These are phyloP conservation scores for Marasmius oreades DNA, from an alignment of 1,284 basidiomycete species.

Conservation along the genomic window DNA sequence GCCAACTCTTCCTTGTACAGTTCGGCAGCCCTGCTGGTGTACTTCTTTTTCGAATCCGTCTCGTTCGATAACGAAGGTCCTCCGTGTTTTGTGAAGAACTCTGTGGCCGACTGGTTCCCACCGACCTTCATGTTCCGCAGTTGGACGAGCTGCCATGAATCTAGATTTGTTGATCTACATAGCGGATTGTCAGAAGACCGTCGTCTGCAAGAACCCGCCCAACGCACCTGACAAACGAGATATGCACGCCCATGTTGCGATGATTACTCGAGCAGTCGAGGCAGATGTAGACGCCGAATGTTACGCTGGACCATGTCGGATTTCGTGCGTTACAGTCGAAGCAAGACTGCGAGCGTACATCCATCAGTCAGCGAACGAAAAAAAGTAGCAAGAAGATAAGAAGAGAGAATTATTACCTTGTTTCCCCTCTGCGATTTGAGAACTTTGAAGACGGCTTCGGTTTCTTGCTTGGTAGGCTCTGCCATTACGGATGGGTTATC, in stretches of 20 bases:
- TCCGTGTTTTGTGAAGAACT: conserved; percentile 90
- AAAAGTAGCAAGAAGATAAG: conserved; percentile 15
- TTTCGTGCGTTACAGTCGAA: conserved; percentile 97
- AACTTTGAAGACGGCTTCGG: conserved; percentile 73
- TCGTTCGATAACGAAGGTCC: conserved; percentile 70
- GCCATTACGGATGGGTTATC: conserved; percentile 45
- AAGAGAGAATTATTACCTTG: conserved; percentile 55
- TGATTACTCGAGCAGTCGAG: conserved; percentile 96
- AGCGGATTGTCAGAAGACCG: background rate
- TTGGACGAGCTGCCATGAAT: conserved; percentile 91
- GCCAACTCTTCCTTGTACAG: conserved; percentile 93
- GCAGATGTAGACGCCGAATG: conserved; percentile 97
- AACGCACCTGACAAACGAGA: conserved; percentile 91
- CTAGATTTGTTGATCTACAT: conserved; percentile 90
- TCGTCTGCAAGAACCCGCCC: background rate
- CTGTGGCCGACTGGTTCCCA: conserved; percentile 86
- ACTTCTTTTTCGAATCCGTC: conserved; percentile 86
- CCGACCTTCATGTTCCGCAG: conserved; percentile 96
- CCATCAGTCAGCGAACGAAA: conserved; percentile 10
- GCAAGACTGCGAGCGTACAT: conserved; percentile 63
- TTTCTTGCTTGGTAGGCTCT: conserved; percentile 74
- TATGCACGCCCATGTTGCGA: conserved; percentile 97
- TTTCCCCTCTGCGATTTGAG: conserved; percentile 84
- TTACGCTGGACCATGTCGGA: conserved; percentile 97
- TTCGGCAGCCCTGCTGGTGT: conserved; percentile 79